phyloP scores from a whole-genome alignment of 495 filamentous ascomycete species.

The Ascobolus immersus region DNA sequence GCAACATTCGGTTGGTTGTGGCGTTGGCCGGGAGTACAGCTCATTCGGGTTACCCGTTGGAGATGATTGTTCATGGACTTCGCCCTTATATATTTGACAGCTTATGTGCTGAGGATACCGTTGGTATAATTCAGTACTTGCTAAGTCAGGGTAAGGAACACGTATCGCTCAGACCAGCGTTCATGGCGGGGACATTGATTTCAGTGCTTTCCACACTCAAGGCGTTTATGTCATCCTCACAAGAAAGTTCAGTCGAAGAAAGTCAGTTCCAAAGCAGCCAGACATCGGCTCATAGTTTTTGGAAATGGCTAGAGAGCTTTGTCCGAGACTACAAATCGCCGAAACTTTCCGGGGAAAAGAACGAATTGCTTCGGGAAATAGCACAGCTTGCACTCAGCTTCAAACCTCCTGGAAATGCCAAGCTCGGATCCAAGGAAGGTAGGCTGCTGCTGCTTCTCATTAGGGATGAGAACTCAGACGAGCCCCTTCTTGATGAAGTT shows the following conservation, averaged over 20 bases:
- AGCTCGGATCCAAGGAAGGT: slow-evolving; percentile 38
- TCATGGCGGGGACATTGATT: slow-evolving; percentile 52
- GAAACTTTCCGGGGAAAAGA: slow-evolving; percentile 21
- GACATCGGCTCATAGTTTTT: slow-evolving; percentile 38
- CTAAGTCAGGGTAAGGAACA: slow-evolving; percentile 40
- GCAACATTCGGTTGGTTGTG: slow-evolving; percentile 60
- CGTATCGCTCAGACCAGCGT: slow-evolving; percentile 37
- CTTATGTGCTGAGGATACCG: slow-evolving; percentile 73
- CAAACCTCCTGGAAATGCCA: slow-evolving; percentile 30
- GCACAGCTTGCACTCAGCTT: slow-evolving; percentile 35
- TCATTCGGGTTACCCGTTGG: slow-evolving; percentile 55
- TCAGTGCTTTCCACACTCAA: slow-evolving; percentile 49
- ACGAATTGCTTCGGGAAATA: slow-evolving; percentile 35
- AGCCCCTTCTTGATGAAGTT: slow-evolving; percentile 38
- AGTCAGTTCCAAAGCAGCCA: slow-evolving; percentile 45
- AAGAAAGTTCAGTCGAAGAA: slow-evolving; percentile 44
- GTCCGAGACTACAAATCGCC: slow-evolving; percentile 30
- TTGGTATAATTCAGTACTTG: slow-evolving; percentile 72
- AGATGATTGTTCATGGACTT: slow-evolving; percentile 69
- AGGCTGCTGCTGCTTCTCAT: slow-evolving; percentile 49
- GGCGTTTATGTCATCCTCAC: slow-evolving; percentile 39
- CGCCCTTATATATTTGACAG: slow-evolving; percentile 52
- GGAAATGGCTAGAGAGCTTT: slow-evolving; percentile 42
- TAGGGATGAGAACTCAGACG: slow-evolving; percentile 34
- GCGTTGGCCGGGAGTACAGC: slow-evolving; percentile 48